These are phyloP conservation scores for Nidularia pulvinata DNA, from an alignment of 768 basidiomycete genomes.

Conservation along the genomic window DNA sequence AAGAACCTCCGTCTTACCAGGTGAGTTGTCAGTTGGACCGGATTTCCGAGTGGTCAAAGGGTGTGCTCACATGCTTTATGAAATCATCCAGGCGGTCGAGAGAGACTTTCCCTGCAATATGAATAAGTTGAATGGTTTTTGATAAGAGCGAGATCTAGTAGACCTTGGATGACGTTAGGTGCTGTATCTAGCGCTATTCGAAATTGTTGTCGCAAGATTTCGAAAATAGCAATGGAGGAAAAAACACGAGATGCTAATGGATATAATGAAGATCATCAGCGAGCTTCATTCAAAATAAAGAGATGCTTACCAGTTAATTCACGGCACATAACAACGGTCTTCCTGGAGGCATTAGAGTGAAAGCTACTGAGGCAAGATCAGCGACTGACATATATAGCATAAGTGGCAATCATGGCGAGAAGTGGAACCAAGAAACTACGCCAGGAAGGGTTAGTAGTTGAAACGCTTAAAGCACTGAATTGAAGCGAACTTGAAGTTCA, in stretches of 20 bases:
- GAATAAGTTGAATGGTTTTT: conserved; percentile 13
- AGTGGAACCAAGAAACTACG: not conserved
- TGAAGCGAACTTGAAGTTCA: not conserved
- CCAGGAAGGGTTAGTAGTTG: not conserved
- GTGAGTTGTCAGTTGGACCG: no score
- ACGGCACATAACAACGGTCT: not conserved
- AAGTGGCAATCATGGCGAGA: not conserved
- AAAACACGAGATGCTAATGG: not conserved
- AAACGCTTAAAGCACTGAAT: not conserved
- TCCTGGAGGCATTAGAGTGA: not conserved
- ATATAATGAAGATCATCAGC: conserved; percentile 28
- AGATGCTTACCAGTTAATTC: not conserved
- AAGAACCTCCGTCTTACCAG: no score
- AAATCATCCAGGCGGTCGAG: conserved; percentile 48
- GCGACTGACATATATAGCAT: not conserved
- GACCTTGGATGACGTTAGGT: conserved; percentile 8
- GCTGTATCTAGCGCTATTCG: conserved; percentile 21
- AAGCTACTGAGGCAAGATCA: not conserved
- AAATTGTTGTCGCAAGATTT: conserved; percentile 38
- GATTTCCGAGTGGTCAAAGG: not conserved
- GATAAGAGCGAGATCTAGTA: not conserved
- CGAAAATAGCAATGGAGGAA: conserved; percentile 41
- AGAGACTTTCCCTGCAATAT: conserved; percentile 42
- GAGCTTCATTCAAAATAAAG: conserved; percentile 6
- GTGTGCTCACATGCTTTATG: conserved; percentile 25